Conservation (phyloP, 495 filamentous ascomycete species). For the Achaetomiella virescens region DNA sequence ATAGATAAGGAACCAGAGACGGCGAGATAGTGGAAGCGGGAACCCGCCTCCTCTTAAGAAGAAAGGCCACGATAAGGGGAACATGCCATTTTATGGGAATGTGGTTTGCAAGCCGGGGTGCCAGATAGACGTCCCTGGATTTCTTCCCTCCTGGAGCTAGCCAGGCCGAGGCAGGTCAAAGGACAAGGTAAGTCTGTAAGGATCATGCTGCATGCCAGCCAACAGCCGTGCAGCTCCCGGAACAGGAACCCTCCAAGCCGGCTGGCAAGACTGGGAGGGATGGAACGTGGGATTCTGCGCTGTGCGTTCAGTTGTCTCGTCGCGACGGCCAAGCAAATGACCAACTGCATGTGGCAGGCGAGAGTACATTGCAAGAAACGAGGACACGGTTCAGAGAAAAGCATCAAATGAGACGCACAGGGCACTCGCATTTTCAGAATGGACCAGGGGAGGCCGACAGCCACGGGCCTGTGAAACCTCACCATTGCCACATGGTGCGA, state of each 20-base stretch:
- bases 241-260: not conserved
- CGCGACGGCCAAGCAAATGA: not conserved
- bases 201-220: not conserved
- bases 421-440: no score
- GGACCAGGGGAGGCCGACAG: no score
- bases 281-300: not conserved
- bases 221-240: slow-evolving; percentile 1
- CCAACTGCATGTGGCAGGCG: not conserved
- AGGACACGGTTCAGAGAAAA: not conserved
- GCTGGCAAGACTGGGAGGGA: no score
- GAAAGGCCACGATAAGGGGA: not conserved
- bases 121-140: not conserved
- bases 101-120: not conserved
- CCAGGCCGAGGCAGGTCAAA: not conserved
- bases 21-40: not conserved
- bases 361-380: not conserved
- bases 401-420: no score
- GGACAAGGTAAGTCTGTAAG: not conserved
- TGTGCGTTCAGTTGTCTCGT: not conserved
- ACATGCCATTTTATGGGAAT: not conserved
- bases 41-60: not conserved
- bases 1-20: not conserved
- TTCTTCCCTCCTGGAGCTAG: not conserved
- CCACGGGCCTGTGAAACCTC: not conserved
- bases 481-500: not conserved